These are phyloP conservation scores for Yarrowia osloensis DNA, from an alignment of 805 yeast species.

Conservation along the genomic window DNA sequence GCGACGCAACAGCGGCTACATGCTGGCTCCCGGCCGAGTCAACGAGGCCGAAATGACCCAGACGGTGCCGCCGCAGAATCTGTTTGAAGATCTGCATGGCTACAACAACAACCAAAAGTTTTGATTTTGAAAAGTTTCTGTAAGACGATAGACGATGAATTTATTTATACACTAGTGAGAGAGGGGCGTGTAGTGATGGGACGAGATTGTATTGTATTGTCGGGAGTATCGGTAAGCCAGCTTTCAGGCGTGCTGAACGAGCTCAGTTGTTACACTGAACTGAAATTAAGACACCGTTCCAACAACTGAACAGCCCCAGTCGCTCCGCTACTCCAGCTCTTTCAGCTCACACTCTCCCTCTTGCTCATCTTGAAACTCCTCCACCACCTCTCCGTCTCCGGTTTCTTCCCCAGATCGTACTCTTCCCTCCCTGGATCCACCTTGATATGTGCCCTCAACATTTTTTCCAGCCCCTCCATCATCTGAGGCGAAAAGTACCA, in stretches of 20 bases:
- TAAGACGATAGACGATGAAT: neutral
- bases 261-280: too few species aligned
- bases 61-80: slow-evolving; percentile 61
- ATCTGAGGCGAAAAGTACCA: neutral
- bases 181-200: too few species aligned
- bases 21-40: slow-evolving; percentile 55
- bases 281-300: too few species aligned
- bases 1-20: slow-evolving; percentile 47
- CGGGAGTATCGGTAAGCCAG: too few species aligned
- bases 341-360: neutral
- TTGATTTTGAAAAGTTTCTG: neutral
- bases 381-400: neutral
- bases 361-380: neutral
- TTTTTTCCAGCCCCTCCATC: neutral
- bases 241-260: too few species aligned
- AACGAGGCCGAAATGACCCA: slow-evolving; percentile 63
- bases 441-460: neutral
- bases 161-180: slow-evolving; percentile 3
- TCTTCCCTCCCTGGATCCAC: neutral
- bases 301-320: too few species aligned
- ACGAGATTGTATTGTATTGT: too few species aligned
- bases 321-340: too few species aligned
- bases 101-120: slow-evolving; percentile 2
- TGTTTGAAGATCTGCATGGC: slow-evolving; percentile 47
- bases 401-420: neutral